A percentile compares a stretch with the other conserved stretches of the same genome.
Conservation (phyloP, 177 flowering plant species). For the Vitis hybrid region DNA sequence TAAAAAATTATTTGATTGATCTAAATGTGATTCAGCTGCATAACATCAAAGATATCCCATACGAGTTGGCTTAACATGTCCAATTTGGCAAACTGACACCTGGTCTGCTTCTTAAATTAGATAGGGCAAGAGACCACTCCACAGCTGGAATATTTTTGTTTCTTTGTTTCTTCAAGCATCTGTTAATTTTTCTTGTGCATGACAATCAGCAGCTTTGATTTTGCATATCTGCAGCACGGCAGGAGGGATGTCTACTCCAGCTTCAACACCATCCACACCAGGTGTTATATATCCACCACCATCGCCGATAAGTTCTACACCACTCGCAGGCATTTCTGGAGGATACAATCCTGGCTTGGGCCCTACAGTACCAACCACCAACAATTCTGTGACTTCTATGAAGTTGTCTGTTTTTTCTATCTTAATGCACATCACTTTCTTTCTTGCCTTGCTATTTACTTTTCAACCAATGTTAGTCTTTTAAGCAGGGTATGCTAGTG, state of each 20-base stretch:
- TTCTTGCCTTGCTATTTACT: slow-evolving; percentile 14
- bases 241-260: slow-evolving; percentile 23
- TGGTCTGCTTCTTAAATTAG: too few relatives aligned
- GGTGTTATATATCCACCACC: neutral
- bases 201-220: neutral
- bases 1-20: too few relatives aligned
- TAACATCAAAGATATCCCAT: too few relatives aligned
- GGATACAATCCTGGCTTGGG: slow-evolving; percentile 26
- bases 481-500: slow-evolving; percentile 1
- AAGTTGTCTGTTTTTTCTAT: neutral
- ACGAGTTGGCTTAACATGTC: too few relatives aligned
- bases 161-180: too few relatives aligned
- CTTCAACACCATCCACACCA: slow-evolving; percentile 18
- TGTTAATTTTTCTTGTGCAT: too few relatives aligned
- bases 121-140: too few relatives aligned
- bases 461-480: slow-evolving; percentile 5
- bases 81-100: too few relatives aligned
- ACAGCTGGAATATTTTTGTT: too few relatives aligned
- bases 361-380: slow-evolving; percentile 19
- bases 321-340: neutral
- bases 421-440: neutral
- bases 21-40: too few relatives aligned
- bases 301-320: slow-evolving; percentile 6
- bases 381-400: slow-evolving; percentile 15
- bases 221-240: slow-evolving; percentile 24